Evolutionary conservation across 192 early-diverging fungal species (phyloP), one percentile per base, ranked within the genome.

Genomic region (Linnemannia elongata): DNA sequence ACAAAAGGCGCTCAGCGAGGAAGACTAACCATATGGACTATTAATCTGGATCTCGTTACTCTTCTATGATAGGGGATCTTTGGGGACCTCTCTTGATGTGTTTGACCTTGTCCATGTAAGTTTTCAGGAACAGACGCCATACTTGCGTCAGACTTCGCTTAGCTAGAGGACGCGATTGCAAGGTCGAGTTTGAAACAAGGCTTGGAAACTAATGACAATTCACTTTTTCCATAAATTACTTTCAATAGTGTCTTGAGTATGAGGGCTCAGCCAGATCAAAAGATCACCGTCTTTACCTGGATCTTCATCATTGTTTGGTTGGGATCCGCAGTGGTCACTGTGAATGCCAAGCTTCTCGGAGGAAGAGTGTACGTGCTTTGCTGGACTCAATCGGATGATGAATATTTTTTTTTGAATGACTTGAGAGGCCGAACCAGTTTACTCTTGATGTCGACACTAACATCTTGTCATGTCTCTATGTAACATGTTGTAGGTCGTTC

Each of bases 41-140:
- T 66, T 30, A 15, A 66, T 30, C 27, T 33, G 60, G 60, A 52
- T 52, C 4, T 52, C 17, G 27, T 30, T 17, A 87, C 89, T 27
- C 83, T 90, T 13, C 75, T 27, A 15, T 41, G 78, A 88, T 88
- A 96, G 97, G 98, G 97, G 95, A 98, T 89, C 90, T 97, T 15
- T 99, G 98, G 98, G 98, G 98, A 33, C 98, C 98, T 42, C 90
- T 99, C 66, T 91, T 99, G 75, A 94, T 99, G 78, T 99, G 98
- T 77, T 90, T 99, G 63, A 91, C 93, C 13, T 89, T 99, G 75
- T 97, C 98, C 2, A 93, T 97, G 95, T 96, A 91, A 76, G 92
- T 52, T 89, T 20, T 70, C 63, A 72, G 20, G 35, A 38, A 20
- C 35, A 49, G 57, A 10, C 1, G 22, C 15, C 2, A 6, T 81